These are phyloP conservation scores for Pterula multifida DNA, from an alignment of 1,284 basidiomycete species.

Conservation along the genomic window DNA sequence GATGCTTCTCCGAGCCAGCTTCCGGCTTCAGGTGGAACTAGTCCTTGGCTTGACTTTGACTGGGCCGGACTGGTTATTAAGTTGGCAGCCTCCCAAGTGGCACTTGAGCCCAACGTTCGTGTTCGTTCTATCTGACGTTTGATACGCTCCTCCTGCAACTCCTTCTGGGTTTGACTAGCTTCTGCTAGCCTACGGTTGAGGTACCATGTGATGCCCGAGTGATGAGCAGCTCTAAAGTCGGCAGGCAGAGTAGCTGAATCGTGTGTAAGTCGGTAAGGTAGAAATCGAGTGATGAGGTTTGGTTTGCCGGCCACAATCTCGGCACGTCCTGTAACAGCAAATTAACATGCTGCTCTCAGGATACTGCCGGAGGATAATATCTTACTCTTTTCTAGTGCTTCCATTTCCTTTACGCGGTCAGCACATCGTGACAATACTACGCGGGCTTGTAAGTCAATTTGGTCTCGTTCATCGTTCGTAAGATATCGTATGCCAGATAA, in stretches of 20 bases:
- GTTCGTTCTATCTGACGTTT: slow-evolving; percentile 72
- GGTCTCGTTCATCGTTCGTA: slow-evolving; percentile 78
- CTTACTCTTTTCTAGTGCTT: slow-evolving; percentile 75
- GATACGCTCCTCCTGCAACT: slow-evolving; percentile 82
- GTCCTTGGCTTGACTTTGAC: slow-evolving; percentile 9
- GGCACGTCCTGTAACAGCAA: slow-evolving; percentile 38
- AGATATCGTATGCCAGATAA: slow-evolving; percentile 65
- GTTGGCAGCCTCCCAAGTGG: slow-evolving; percentile 41
- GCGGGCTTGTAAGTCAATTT: slow-evolving; percentile 82
- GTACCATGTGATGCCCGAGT: slow-evolving; percentile 77
- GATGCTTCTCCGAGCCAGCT: slow-evolving; percentile 60
- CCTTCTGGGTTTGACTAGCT: slow-evolving; percentile 67
- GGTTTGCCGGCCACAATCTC: slow-evolving; percentile 49
- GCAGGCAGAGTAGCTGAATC: slow-evolving; percentile 39
- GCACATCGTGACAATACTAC: slow-evolving; percentile 74
- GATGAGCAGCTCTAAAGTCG: slow-evolving; percentile 72
- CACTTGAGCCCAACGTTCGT: slow-evolving; percentile 65
- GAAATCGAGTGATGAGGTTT: slow-evolving; percentile 50
- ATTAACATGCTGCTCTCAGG: slow-evolving; percentile 6
- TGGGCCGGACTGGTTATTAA: slow-evolving; percentile 17
- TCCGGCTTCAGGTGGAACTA: slow-evolving; percentile 18
- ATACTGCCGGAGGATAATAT: slow-evolving; percentile 11
- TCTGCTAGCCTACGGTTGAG: slow-evolving; percentile 69
- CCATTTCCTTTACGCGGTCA: slow-evolving; percentile 77
- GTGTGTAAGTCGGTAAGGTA: slow-evolving; percentile 53